phyloP scores from a whole-genome alignment of 306 rosid species.

The Cicer pinnatifidum region DNA sequence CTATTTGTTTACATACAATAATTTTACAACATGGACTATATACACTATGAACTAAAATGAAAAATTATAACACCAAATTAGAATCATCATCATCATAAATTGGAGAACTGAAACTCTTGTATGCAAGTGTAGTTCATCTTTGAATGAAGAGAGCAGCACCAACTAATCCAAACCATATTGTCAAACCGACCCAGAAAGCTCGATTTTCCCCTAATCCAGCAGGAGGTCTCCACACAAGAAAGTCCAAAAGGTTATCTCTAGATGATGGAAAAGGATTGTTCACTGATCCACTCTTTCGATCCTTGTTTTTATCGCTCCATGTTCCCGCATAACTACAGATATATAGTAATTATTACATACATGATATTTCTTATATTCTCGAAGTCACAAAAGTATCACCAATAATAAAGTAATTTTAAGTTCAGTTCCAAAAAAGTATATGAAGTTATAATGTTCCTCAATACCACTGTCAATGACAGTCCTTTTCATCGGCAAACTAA shows the following conservation, averaged over 20 bases:
- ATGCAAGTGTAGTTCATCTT: slow-evolving; percentile 51
- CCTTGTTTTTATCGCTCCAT: slow-evolving; percentile 87
- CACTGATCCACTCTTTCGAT: slow-evolving; percentile 55
- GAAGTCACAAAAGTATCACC: slow-evolving; percentile 4
- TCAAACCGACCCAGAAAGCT: slow-evolving; percentile 83
- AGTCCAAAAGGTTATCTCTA: slow-evolving; percentile 75
- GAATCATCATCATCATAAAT: slow-evolving; percentile 37
- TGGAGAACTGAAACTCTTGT: slow-evolving; percentile 38
- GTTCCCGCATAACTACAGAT: slow-evolving; percentile 79
- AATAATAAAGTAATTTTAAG: neutral
- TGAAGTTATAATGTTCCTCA: neutral
- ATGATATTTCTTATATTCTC: neutral
- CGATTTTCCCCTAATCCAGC: slow-evolving; percentile 64
- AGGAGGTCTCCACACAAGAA: slow-evolving; percentile 92
- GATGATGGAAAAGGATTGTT: slow-evolving; percentile 80
- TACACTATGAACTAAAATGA: slow-evolving; percentile 25
- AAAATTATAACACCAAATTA: slow-evolving; percentile 30
- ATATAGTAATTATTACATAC: slow-evolving; percentile 18
- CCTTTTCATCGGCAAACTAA: neutral
- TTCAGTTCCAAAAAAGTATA: neutral
- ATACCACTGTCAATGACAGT: slow-evolving; percentile 7
- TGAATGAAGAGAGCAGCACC: slow-evolving; percentile 83
- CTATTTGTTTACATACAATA: slow-evolving; percentile 32
- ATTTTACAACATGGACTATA: slow-evolving; percentile 44
- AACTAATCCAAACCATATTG: slow-evolving; percentile 88